Evolutionary conservation across 148 eudicot genomes (phyloP).

Genomic region (Amaranthus cruentus): DNA sequence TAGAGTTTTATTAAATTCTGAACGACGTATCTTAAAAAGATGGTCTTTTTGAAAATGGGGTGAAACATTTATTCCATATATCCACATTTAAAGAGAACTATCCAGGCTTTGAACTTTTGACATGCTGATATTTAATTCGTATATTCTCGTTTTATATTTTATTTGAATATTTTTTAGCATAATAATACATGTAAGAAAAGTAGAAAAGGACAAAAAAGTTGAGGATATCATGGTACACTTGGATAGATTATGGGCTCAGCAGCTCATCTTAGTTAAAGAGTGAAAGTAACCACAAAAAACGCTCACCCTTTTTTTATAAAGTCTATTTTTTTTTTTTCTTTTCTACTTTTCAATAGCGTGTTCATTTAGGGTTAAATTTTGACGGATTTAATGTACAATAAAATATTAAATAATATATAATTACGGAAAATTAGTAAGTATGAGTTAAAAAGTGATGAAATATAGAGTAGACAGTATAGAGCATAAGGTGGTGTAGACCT

Average conservation of each 20-base stretch:
- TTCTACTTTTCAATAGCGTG: conserved; percentile 11
- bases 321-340: neutral
- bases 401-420: too few species aligned
- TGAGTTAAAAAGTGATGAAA: too few species aligned
- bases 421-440: too few species aligned
- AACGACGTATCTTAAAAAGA: too few species aligned
- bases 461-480: too few species aligned
- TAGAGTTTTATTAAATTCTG: too few species aligned
- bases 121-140: too few species aligned
- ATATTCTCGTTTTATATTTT: too few species aligned
- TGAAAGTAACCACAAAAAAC: conserved; percentile 31
- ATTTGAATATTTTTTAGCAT: too few species aligned
- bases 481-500: too few species aligned
- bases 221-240: conserved; percentile 7
- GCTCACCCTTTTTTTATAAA: neutral
- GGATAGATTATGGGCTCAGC: neutral
- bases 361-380: neutral
- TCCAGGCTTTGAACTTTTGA: conserved; percentile 12
- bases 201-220: neutral
- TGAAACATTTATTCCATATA: neutral
- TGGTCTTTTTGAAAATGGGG: neutral
- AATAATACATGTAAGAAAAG: neutral
- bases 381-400: too few species aligned
- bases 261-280: conserved; percentile 34
- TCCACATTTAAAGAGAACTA: neutral